These are phyloP conservation scores for Quercus ilex DNA, from an alignment of 306 rosid species.

Conservation along the genomic window DNA sequence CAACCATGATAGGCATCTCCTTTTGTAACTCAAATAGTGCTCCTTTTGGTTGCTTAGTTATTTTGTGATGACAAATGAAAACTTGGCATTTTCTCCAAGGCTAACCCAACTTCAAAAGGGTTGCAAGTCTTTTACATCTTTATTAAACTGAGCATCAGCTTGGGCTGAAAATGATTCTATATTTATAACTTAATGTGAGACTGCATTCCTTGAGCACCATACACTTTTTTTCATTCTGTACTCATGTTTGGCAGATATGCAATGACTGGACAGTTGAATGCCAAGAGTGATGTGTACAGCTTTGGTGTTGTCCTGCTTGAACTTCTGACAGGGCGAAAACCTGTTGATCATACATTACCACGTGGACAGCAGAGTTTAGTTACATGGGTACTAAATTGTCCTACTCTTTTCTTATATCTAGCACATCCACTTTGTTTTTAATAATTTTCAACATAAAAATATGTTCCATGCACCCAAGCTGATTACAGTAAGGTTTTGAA, in stretches of 20 bases:
- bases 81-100: background rate
- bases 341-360: conserved; percentile 92
- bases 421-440: background rate
- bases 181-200: conserved; percentile 7
- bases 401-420: conserved; percentile 3
- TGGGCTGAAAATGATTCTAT: conserved; percentile 4
- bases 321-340: conserved; percentile 90
- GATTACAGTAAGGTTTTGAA: conserved; percentile 20
- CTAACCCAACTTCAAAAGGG: background rate
- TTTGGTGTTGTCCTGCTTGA: conserved; percentile 91
- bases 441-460: background rate
- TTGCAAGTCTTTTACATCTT: conserved; percentile 1
- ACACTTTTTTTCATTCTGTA: conserved; percentile 4
- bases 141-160: conserved; percentile 2
- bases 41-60: conserved; percentile 1
- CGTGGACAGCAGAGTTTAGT: conserved; percentile 93
- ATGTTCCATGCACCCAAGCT: conserved; percentile 23
- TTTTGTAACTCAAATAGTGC: background rate
- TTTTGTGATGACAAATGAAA: conserved; percentile 12
- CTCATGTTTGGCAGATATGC: conserved; percentile 60
- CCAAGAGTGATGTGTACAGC: conserved; percentile 87
- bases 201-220: conserved; percentile 6
- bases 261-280: conserved; percentile 93
- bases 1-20: background rate
- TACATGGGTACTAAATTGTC: conserved; percentile 66